A percentile compares a stretch with the other conserved stretches of the same genome.
Evolutionary conservation across 352 stramenopile genomes (phyloP).

Genomic region (Lagenidium sp.): DNA sequence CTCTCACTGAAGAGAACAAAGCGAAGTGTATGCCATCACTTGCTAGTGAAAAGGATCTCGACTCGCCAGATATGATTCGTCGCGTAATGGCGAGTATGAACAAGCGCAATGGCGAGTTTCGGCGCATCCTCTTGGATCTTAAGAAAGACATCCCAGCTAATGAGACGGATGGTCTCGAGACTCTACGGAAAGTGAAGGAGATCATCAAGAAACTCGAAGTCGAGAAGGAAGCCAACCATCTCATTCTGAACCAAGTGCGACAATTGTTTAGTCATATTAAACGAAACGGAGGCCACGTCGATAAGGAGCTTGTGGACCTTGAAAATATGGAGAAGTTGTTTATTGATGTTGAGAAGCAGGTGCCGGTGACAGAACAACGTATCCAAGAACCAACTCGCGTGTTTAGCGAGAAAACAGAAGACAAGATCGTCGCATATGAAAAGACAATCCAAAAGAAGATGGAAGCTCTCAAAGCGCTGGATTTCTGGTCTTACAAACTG

Average conservation of each 20-base stretch:
- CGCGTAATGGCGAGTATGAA: slow-evolving; percentile 77
- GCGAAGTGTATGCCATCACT: slow-evolving; percentile 64
- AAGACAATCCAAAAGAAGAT: slow-evolving; percentile 81
- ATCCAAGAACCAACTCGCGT: slow-evolving; percentile 70
- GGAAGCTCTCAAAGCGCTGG: slow-evolving; percentile 68
- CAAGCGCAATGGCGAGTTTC: slow-evolving; percentile 77
- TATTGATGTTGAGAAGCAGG: slow-evolving; percentile 67
- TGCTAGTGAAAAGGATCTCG: slow-evolving; percentile 58
- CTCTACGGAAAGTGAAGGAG: slow-evolving; percentile 75
- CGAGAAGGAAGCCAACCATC: slow-evolving; percentile 54
- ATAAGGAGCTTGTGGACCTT: slow-evolving; percentile 77
- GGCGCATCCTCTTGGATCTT: slow-evolving; percentile 66
- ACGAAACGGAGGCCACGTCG: slow-evolving; percentile 64
- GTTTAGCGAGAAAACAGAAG: slow-evolving; percentile 90
- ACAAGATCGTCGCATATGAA: slow-evolving; percentile 91
- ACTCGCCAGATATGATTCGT: slow-evolving; percentile 59
- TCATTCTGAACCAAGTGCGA: slow-evolving; percentile 70
- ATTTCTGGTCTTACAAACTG: slow-evolving; percentile 79
- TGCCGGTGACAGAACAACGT: slow-evolving; percentile 66
- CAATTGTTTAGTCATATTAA: slow-evolving; percentile 78
- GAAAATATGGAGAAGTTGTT: slow-evolving; percentile 83
- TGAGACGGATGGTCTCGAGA: slow-evolving; percentile 70
- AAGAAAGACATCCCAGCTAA: slow-evolving; percentile 79
- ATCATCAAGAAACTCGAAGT: slow-evolving; percentile 72
- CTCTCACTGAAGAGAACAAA: slow-evolving; percentile 54